These are phyloP conservation scores for Trichoderma sp. DNA, from an alignment of 2,329 filamentous ascomycete species.

Conservation along the genomic window DNA sequence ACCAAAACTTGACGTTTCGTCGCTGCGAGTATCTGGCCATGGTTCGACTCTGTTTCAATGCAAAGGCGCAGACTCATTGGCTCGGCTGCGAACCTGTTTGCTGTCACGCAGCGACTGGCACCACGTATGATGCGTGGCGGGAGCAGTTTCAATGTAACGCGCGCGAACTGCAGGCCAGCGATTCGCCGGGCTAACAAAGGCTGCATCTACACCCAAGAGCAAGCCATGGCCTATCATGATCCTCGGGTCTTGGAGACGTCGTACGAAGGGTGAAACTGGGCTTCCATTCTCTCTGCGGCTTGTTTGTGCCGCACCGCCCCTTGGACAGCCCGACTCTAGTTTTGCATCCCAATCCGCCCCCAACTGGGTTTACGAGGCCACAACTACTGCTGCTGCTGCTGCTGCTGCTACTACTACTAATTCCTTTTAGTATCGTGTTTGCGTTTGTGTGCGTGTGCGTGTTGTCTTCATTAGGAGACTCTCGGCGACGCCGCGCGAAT, in stretches of 20 bases:
- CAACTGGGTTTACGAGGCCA: background rate
- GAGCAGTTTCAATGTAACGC: background rate
- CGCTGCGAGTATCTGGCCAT: background rate
- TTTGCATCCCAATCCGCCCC: background rate
- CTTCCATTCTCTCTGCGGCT: background rate
- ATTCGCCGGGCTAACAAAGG: conserved; percentile 7
- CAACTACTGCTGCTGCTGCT: no score
- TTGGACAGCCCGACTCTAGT: conserved; percentile 7
- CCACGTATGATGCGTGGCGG: conserved; percentile 16
- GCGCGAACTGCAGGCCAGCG: background rate
- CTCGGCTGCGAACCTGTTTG: conserved; percentile 17
- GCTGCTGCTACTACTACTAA: no score
- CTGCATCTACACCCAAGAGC: background rate
- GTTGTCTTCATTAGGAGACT: conserved; percentile 1
- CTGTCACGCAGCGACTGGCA: conserved; percentile 19
- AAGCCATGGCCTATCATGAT: conserved; percentile 1
- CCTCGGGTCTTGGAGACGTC: background rate
- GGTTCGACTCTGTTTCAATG: background rate
- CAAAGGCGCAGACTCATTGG: conserved; percentile 9
- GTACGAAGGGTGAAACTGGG: background rate
- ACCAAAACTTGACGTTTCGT: background rate
- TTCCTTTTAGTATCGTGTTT: background rate
- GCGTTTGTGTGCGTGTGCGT: background rate
- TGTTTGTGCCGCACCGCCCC: conserved; percentile 16
- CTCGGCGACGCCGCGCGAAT: conserved; percentile 25